Evolutionary conservation across 306 rosid genomes (phyloP), one percentile per base, ranked within the genome.

Genomic region (Acacia confusa): DNA sequence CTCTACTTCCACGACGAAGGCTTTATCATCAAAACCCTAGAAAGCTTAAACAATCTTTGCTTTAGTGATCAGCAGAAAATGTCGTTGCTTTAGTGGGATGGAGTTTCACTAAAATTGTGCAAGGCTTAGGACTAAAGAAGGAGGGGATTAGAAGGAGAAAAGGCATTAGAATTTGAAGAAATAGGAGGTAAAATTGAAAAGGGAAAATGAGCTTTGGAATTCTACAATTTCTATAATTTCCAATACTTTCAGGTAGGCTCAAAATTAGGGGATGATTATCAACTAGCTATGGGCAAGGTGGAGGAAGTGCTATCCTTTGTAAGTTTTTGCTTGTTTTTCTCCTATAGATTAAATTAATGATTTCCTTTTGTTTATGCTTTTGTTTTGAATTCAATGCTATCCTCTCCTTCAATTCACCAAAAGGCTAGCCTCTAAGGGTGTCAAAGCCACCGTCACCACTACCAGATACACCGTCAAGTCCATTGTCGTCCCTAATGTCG

Each of bases 301-400:
- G 98, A 95, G 86, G 92, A 77, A 55, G 85, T 89, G n/a, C 84
- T 91, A 40, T 91, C 91, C 9, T 77, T 88, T 82, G 99, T 93
- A 57, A 90, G 95, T 85, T 79, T 47, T 12, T 79, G 34, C 3
- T 75, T 7, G 34, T 25, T 24, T 24, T 27, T 27, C n/a, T 1
- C 4, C 27, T 58, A 1, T 22, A 22, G 12, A 58, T 58, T 58
- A 24, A 58, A 10, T 16, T 58, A 58, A 24, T 22, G 24, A 3
- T 3, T 22, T n/a, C n/a, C n/a, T 58, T 55, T n/a, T n/a, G 4
- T 55, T n/a, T n/a, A n/a, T n/a, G n/a, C 14, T 24, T 24, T 10
- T 32, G 32, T 58, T 22, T 11, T 58, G 30, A 24, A 61, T 61
- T 27, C 38, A 25, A 38, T 30, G 32, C 32, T 30, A 30, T 30